Percentiles rank a stretch among this genome's conserved stretches.
phyloP scores from a whole-genome alignment of 2,329 filamentous ascomycete genomes.

The Alternaria alternata region DNA sequence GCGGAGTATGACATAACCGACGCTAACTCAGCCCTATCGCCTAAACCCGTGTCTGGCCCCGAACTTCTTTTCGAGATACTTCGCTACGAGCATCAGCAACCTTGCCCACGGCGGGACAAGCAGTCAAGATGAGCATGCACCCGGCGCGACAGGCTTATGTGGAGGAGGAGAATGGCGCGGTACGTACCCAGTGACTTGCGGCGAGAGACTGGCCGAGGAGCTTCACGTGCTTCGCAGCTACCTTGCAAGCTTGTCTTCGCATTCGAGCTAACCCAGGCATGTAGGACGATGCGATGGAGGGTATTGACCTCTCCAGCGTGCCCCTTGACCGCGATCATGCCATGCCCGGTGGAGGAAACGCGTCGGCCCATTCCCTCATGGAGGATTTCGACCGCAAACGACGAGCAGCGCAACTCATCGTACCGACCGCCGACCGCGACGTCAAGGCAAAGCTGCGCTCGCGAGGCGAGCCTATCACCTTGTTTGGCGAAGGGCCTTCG shows the following conservation, averaged over 20 bases:
- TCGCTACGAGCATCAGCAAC: conserved; percentile 19
- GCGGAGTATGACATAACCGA: conserved; percentile 35
- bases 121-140: conserved; percentile 68
- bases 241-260: neutral
- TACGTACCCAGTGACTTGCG: conserved; percentile 54
- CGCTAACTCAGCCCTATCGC: conserved; percentile 42
- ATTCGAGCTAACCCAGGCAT: conserved; percentile 17
- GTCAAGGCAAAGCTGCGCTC: conserved; percentile 76
- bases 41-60: conserved; percentile 26
- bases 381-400: conserved; percentile 92
- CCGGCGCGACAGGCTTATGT: conserved; percentile 93
- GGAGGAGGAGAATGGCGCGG: conserved; percentile 78
- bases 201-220: conserved; percentile 31
- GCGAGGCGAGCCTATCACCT: conserved; percentile 89
- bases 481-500: conserved; percentile 88
- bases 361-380: conserved; percentile 84
- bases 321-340: conserved; percentile 86
- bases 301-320: conserved; percentile 69
- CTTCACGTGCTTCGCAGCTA: conserved; percentile 13
- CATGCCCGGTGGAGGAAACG: conserved; percentile 75
- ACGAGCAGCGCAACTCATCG: conserved; percentile 84
- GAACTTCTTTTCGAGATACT: conserved; percentile 31
- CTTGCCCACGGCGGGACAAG: conserved; percentile 22
- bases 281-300: conserved; percentile 63
- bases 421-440: conserved; percentile 90